These are phyloP conservation scores for Apiosordaria backusii DNA, from an alignment of 495 filamentous ascomycete species.

Conservation along the genomic window DNA sequence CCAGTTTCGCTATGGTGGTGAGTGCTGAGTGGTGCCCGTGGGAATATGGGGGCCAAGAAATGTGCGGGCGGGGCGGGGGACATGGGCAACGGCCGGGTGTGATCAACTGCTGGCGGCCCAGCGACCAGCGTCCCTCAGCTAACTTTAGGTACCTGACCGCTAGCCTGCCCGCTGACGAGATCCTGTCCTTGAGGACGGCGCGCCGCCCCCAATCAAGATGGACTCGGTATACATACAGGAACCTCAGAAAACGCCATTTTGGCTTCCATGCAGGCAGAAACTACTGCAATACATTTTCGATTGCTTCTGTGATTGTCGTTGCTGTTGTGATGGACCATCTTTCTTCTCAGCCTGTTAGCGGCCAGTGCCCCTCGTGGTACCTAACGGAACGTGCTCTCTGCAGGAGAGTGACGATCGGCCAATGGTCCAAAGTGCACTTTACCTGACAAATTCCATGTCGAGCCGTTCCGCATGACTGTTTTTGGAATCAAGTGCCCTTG, in stretches of 20 bases:
- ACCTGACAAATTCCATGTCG: slow-evolving; percentile 6
- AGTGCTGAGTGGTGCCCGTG: neutral
- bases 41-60: slow-evolving; percentile 9
- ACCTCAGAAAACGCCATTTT: neutral
- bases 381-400: neutral
- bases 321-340: neutral
- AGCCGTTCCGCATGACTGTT: slow-evolving; percentile 6
- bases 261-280: neutral
- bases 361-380: neutral
- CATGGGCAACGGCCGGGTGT: slow-evolving; percentile 2
- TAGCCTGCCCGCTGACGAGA: neutral
- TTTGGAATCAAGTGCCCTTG: slow-evolving; percentile 9
- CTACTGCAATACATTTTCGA: neutral
- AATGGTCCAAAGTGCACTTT: neutral
- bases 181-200: neutral
- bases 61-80: neutral
- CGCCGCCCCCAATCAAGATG: too few relatives aligned
- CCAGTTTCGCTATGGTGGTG: slow-evolving; percentile 6
- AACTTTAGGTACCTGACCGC: neutral
- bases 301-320: neutral
- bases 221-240: too few relatives aligned
- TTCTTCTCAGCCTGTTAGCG: neutral
- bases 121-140: neutral
- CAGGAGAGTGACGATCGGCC: slow-evolving; percentile 2
- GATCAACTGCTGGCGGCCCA: slow-evolving; percentile 1